Percentiles rank a stretch among this genome's conserved stretches.
Conservation (phyloP, 73 alveolate species). For the Tetrahymena elliotti region DNA sequence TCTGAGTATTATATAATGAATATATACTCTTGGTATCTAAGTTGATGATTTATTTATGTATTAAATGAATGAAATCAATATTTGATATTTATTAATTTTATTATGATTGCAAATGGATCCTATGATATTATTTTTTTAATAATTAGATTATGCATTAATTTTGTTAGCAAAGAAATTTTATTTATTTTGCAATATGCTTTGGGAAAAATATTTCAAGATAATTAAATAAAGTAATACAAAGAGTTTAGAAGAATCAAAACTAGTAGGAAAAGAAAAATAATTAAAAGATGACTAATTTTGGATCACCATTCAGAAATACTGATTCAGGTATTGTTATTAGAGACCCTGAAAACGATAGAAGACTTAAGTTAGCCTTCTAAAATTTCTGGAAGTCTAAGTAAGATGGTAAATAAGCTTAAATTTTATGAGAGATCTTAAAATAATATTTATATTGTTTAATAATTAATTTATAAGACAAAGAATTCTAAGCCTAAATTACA, state of each 20-base stretch:
- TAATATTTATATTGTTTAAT: too few relatives aligned
- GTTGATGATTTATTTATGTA: background rate
- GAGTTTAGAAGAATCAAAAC: background rate
- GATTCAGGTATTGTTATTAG: background rate
- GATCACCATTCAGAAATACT: background rate
- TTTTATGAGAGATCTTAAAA: background rate
- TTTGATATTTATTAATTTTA: background rate
- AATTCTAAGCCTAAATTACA: background rate
- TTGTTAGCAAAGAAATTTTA: background rate
- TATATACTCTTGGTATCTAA: background rate
- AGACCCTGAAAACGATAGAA: background rate
- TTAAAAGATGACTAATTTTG: background rate
- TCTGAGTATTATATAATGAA: too few relatives aligned
- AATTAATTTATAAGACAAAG: background rate
- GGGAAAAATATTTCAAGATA: background rate
- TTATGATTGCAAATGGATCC: background rate
- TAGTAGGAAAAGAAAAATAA: background rate
- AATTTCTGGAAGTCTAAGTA: background rate
- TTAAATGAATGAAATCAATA: background rate
- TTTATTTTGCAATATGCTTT: background rate
- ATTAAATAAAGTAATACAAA: background rate
- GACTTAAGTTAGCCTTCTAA: background rate
- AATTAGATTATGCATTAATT: background rate
- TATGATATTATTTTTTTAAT: background rate
- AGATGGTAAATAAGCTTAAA: background rate